These are phyloP conservation scores for Globisporangium camurandrum DNA, from an alignment of 352 stramenopile genomes.

Conservation along the genomic window DNA sequence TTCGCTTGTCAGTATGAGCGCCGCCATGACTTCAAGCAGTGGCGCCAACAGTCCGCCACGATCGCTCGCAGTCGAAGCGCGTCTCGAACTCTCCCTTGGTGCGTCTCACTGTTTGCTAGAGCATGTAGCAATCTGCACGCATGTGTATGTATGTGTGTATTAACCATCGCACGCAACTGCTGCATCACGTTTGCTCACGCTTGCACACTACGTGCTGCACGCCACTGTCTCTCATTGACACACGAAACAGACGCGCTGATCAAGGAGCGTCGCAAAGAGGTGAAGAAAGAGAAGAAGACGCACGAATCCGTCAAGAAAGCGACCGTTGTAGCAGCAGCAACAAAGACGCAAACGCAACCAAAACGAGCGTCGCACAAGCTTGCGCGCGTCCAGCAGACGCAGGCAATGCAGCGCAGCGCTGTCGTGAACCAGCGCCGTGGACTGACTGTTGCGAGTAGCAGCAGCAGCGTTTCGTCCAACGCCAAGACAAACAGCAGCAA, in stretches of 20 bases:
- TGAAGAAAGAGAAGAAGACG: constrained; percentile 40
- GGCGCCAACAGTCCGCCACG: constrained; percentile 10
- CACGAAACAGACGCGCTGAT: constrained; percentile 45
- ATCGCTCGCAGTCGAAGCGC: constrained; percentile 20
- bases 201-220: too few relatives aligned
- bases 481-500: not conserved
- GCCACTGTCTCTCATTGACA: not conserved
- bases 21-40: constrained; percentile 1
- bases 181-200: too few relatives aligned
- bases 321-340: constrained; percentile 8
- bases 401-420: constrained; percentile 26
- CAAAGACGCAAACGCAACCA: constrained; percentile 10
- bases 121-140: not conserved
- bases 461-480: not conserved
- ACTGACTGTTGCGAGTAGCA: constrained; percentile 8
- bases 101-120: not conserved
- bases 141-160: not conserved
- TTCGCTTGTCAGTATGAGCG: too few relatives aligned
- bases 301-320: constrained; percentile 13
- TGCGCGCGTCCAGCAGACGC: constrained; percentile 14
- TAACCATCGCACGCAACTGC: not conserved
- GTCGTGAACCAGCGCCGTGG: constrained; percentile 44
- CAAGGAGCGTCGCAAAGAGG: constrained; percentile 64
- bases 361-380: constrained; percentile 12
- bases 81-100: constrained; percentile 40